Evolutionary conservation across 2,329 filamentous ascomycete genomes (phyloP), one percentile per base, ranked within the genome.

Genomic region (Teratosphaeria epicoccoides): DNA sequence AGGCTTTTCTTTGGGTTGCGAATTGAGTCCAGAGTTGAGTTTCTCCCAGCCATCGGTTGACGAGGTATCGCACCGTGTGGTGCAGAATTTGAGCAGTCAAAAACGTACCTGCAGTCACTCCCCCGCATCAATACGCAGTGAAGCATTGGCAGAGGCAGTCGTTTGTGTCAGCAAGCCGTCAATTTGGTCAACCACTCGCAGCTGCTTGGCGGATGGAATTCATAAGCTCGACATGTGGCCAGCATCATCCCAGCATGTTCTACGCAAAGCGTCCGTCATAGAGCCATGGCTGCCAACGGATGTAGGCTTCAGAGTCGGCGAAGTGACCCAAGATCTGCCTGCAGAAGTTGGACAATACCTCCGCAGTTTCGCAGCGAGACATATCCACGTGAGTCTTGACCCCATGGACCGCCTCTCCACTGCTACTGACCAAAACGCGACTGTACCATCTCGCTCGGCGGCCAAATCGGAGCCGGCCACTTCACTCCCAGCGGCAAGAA

Each of bases 401-500:
- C 11, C 17, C 6, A 17, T 10, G 20, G 11, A 23, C 9, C 10
- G 20, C 12, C 20, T 25, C n/a, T 33, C 4, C 17, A 11, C 10
- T 28, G 6, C 20, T 49, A 0, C 14, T 28, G 20, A 46, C 46
- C 25, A 28, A 53, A 37, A 26, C 50, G 55, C 23, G 55, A 56
- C 25, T 53, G 63, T 52, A 55, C 63, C 49, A 63, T 63, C 24
- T 61, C 59, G 46, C 56, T 63, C 17, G 62, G 60, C 24, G 59
- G 63, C 2, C 63, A 61, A 28, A 73, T 76, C 50, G 75, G 75
- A 26, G 77, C 74, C 14, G 75, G 76, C 58, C 65, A 78, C 4
- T 78, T 77, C 61, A 74, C 77, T 46, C 70, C 72, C 29, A 71
- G 70, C 43, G 75, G 75, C 26, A 63, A 66, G 33, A 70, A 72